Conservation (phyloP, 768 basidiomycete species). For the Dacryopinax spathularia region DNA sequence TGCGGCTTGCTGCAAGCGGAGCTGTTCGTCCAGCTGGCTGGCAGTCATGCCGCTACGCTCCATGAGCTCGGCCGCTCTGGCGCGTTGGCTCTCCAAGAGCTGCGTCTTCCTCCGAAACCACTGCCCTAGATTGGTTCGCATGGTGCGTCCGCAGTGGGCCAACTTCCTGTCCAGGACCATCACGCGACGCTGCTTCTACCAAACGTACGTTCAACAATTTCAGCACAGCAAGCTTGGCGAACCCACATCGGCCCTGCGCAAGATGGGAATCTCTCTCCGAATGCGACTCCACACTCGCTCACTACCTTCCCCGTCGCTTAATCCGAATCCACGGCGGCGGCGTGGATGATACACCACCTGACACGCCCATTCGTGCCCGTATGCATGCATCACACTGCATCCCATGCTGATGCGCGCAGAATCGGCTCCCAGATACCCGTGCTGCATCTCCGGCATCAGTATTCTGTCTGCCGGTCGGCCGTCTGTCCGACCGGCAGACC, state of each 20-base stretch:
- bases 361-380: slow-evolving; percentile 4
- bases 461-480: background rate
- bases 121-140: background rate
- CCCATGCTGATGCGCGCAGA: background rate
- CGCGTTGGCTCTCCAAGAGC: background rate
- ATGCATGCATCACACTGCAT: background rate
- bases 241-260: slow-evolving; percentile 7
- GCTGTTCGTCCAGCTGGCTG: too few relatives aligned
- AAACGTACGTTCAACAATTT: background rate
- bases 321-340: background rate
- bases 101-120: background rate
- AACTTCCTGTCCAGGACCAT: slow-evolving; percentile 1
- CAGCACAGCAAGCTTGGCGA: background rate
- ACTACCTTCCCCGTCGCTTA: slow-evolving; percentile 8
- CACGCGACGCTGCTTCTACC: background rate
- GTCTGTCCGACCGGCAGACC: background rate
- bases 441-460: background rate
- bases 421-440: too few relatives aligned
- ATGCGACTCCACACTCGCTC: too few relatives aligned
- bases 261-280: background rate
- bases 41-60: too few relatives aligned
- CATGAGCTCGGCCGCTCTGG: background rate
- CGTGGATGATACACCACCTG: background rate
- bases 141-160: background rate
- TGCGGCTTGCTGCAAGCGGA: too few relatives aligned